phyloP scores from a whole-genome alignment of 805 yeast species.

The Clavispora fructus region DNA sequence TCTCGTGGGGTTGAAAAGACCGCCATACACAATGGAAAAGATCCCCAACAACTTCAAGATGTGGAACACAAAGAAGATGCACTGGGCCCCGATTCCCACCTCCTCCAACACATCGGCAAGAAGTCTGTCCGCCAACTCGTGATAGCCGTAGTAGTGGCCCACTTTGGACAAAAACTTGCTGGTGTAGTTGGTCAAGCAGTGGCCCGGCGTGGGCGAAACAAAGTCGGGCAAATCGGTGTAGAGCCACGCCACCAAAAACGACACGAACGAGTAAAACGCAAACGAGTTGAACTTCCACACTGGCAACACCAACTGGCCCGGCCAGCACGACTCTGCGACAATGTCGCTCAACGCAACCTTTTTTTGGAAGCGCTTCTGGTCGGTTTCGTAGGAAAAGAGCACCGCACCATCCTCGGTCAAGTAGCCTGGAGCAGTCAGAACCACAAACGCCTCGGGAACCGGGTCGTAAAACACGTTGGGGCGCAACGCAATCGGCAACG shows the following conservation, averaged over 20 bases:
- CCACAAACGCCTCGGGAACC: conserved; percentile 58
- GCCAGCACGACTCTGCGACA: conserved; percentile 66
- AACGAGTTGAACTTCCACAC: conserved; percentile 51
- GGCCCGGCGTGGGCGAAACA: conserved; percentile 89
- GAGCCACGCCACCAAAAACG: conserved; percentile 62
- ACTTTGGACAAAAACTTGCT: conserved; percentile 18
- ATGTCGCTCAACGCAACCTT: conserved; percentile 42
- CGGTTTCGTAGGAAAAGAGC: conserved; percentile 60
- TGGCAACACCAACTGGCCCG: conserved; percentile 85
- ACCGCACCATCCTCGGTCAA: conserved; percentile 80
- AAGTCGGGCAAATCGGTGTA: conserved; percentile 91
- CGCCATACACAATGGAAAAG: conserved; percentile 56
- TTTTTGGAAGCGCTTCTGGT: conserved; percentile 36
- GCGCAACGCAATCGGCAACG: conserved; percentile 68
- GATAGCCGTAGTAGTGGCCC: conserved; percentile 31
- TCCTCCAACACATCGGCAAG: conserved; percentile 42
- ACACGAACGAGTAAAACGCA: conserved; percentile 35
- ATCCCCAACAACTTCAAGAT: conserved; percentile 53
- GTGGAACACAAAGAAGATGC: conserved; percentile 70
- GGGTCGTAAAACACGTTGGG: conserved; percentile 72
- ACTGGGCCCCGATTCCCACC: conserved; percentile 46
- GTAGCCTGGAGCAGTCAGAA: conserved; percentile 68
- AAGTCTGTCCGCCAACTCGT: conserved; percentile 41
- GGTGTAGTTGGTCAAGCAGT: conserved; percentile 64
- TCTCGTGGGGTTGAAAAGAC: conserved; percentile 70